Conservation (phyloP, 768 basidiomycete species). For the Filobasidium floriforme region DNA sequence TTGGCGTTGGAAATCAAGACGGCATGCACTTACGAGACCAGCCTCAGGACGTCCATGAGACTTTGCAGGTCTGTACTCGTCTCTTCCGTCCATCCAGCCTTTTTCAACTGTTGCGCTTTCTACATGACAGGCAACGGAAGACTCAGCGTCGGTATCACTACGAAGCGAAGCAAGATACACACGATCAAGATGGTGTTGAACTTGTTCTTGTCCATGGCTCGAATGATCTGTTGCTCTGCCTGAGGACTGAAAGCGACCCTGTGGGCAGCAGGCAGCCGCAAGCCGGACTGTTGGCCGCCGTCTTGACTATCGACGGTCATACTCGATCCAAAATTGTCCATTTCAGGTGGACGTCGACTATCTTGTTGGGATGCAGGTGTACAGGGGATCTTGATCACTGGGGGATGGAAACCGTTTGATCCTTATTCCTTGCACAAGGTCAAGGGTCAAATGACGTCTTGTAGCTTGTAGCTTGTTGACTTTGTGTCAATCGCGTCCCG, state of each 20-base stretch:
- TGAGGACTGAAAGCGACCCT: neutral
- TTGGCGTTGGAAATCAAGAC: neutral
- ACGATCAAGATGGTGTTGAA: slow-evolving; percentile 7
- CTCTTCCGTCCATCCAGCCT: slow-evolving; percentile 21
- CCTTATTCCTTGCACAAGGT: no score
- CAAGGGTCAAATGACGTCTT: no score
- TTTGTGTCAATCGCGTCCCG: no score
- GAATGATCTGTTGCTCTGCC: slow-evolving; percentile 3
- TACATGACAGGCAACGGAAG: neutral
- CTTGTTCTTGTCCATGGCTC: slow-evolving; percentile 5
- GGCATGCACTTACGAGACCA: slow-evolving; percentile 14
- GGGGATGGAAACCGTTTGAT: no score
- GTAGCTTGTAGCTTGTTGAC: no score
- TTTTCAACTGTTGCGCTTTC: slow-evolving; percentile 13
- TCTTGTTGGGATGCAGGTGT: no score
- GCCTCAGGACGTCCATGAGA: slow-evolving; percentile 16
- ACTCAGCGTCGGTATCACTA: neutral
- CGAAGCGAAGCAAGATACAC: neutral
- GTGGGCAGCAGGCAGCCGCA: neutral
- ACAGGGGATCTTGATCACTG: no score
- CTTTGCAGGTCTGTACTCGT: slow-evolving; percentile 18
- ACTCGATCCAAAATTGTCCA: no score
- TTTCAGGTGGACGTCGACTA: no score
- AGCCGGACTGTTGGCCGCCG: neutral
- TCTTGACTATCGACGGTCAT: neutral